Percentiles rank a stretch among this genome's conserved stretches.
These are phyloP conservation scores for Pythium scleroteichum DNA, from an alignment of 352 stramenopile genomes.

Conservation along the genomic window DNA sequence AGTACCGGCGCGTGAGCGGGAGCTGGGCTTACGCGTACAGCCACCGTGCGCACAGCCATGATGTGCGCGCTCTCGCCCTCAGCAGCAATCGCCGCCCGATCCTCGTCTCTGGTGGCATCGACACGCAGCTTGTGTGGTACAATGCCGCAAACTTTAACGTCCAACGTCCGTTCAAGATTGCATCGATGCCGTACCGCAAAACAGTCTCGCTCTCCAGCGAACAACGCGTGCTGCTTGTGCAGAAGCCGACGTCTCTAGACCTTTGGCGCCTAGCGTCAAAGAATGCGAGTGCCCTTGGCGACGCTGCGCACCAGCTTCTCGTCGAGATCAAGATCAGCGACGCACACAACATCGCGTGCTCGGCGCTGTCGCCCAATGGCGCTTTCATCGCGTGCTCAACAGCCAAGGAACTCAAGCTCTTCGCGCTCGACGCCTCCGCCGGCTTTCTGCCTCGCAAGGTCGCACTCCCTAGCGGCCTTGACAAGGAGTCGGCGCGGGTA, in stretches of 20 bases:
- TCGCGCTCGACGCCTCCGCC: constrained; percentile 56
- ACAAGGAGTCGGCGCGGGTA: constrained; percentile 55
- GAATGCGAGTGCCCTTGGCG: constrained; percentile 18
- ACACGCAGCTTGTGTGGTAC: constrained; percentile 95
- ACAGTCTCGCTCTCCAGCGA: constrained; percentile 66
- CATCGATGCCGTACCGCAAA: constrained; percentile 84
- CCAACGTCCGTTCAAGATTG: constrained; percentile 84
- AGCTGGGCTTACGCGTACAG: constrained; percentile 86
- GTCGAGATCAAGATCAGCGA: constrained; percentile 81
- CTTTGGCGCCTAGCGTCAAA: constrained; percentile 63
- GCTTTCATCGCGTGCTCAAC: constrained; percentile 88
- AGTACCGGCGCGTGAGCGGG: constrained; percentile 61
- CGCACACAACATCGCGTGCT: constrained; percentile 81
- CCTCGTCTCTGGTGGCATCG: constrained; percentile 91
- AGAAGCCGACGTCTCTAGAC: constrained; percentile 71
- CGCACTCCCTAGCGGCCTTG: constrained; percentile 32
- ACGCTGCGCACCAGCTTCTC: constrained; percentile 64
- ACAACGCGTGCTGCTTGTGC: constrained; percentile 72
- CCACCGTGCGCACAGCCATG: constrained; percentile 90
- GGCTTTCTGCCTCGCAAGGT: constrained; percentile 66
- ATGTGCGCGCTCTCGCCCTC: constrained; percentile 86
- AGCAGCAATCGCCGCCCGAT: constrained; percentile 51
- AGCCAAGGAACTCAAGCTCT: constrained; percentile 86
- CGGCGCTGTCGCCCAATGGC: constrained; percentile 79
- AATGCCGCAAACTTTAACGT: constrained; percentile 80